Percentiles rank a stretch among this genome's conserved stretches.
Conservation (phyloP, 2,329 filamentous ascomycete genomes). For the Pyricularia grisea region DNA sequence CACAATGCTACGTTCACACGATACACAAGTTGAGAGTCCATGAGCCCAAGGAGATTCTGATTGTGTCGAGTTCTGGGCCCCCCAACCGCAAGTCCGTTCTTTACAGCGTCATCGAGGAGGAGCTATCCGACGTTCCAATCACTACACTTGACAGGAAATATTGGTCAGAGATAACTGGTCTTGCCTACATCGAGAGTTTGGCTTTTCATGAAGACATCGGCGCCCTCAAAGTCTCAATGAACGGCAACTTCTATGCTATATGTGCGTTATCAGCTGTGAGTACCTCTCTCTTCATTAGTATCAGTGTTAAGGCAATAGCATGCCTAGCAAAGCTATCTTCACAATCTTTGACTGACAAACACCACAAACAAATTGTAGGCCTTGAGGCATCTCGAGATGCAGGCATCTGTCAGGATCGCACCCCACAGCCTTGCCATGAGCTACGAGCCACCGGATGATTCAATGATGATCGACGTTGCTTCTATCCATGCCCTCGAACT, state of each 20-base stretch:
- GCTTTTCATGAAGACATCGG: slow-evolving; percentile 74
- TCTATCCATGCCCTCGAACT: slow-evolving; percentile 83
- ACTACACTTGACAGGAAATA: slow-evolving; percentile 64
- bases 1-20: slow-evolving; percentile 81
- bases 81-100: slow-evolving; percentile 64
- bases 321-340: background rate
- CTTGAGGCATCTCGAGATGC: slow-evolving; percentile 70
- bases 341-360: background rate
- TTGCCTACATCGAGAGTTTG: slow-evolving; percentile 70
- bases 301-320: background rate
- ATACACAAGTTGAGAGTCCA: slow-evolving; percentile 79
- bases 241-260: slow-evolving; percentile 78
- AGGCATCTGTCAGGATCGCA: slow-evolving; percentile 58
- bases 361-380: slow-evolving; percentile 37
- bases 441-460: slow-evolving; percentile 80
- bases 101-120: slow-evolving; percentile 64
- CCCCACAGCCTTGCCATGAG: slow-evolving; percentile 76
- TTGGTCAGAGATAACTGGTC: slow-evolving; percentile 71
- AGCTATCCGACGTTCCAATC: slow-evolving; percentile 52
- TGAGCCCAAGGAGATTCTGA: slow-evolving; percentile 69
- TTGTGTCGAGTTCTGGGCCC: slow-evolving; percentile 59
- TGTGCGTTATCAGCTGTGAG: slow-evolving; percentile 79
- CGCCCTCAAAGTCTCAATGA: slow-evolving; percentile 67
- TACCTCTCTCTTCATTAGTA: slow-evolving; percentile 4
- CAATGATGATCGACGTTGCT: slow-evolving; percentile 91